A percentile compares a stretch with the other conserved stretches of the same genome.
Conservation (phyloP, 2,329 filamentous ascomycete genomes). For the Graphilbum fragrans region DNA sequence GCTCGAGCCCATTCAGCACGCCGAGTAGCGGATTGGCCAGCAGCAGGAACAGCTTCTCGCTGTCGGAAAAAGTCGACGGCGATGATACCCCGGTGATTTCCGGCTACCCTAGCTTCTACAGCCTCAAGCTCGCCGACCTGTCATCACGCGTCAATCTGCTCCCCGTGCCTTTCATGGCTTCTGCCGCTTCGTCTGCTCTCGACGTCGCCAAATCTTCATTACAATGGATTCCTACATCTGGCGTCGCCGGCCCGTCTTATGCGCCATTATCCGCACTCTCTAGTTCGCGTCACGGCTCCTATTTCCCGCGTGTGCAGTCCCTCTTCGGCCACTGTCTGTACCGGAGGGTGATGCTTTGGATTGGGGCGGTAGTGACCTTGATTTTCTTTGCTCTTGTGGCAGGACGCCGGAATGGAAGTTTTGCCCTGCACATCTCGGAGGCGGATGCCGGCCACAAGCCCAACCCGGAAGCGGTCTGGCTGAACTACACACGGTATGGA, state of each 20-base stretch:
- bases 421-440: constrained; percentile 12
- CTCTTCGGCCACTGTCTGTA: constrained; percentile 40
- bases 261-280: constrained; percentile 2
- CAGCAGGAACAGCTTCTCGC: constrained; percentile 11
- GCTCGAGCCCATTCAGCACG: constrained; percentile 3
- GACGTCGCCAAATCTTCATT: constrained; percentile 8
- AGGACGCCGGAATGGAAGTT: constrained; percentile 9
- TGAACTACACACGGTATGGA: constrained; percentile 27
- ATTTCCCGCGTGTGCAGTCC: constrained; percentile 10
- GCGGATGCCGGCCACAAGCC: constrained; percentile 13
- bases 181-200: constrained; percentile 8
- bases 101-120: constrained; percentile 6
- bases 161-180: constrained; percentile 9
- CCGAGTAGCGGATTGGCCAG: constrained; percentile 5
- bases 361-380: constrained; percentile 18
- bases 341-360: constrained; percentile 39
- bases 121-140: neutral
- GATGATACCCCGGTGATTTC: constrained; percentile 3
- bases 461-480: constrained; percentile 17
- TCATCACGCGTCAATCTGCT: constrained; percentile 7
- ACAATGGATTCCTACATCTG: constrained; percentile 6
- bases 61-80: constrained; percentile 6
- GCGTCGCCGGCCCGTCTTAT: constrained; percentile 7
- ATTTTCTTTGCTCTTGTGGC: constrained; percentile 13
- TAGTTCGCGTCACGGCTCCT: neutral